Base-by-base conservation (phyloP, 2,329 filamentous ascomycete species). In the Colletotrichum orbiculare region DNA sequence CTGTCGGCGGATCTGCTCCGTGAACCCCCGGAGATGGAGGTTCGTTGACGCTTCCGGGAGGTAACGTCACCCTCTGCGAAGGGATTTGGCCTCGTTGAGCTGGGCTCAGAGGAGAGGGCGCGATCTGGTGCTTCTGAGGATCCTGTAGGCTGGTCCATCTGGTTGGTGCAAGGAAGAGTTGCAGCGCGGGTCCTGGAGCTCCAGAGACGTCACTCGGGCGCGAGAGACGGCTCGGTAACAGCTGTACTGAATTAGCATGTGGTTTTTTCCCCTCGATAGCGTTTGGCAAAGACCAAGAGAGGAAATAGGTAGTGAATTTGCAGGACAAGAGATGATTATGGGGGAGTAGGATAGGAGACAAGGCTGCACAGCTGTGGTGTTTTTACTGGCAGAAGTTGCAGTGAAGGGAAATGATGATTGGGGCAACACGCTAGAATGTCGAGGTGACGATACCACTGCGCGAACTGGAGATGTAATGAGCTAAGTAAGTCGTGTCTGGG, bases 81-180 rank as follows among this genome's bases (percentile, higher is more conserved):
- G 45, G 88, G 88, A 69, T 90, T 89, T 56, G 85, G 86, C 68
- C 88, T 84, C 70, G 84, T 87, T 72, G 87, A 85, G 76, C 83
- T 83, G 75, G 86, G 84, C 80, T 90, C 88, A 77, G 85, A 85
- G 72, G 87, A 89, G 77, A 82, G 81, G 73, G 85, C 83, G 77
- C 85, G 84, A 79, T 87, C 84, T 82, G 79, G 82, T 76, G 79
- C 79, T 77, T 86, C 83, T 73, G 79, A 77, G 69, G 80, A 78
- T 73, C 73, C 79, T 73, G 81, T 79, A 74, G 79, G 77, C 75
- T 78, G 81, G 81, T 85, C 84, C 84, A 87, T 87, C 79, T 81
- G 83, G 78, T 74, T 80, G 77, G 74, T 74, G 75, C 72, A 74
- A 73, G 72, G 69, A 72, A 71, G 64, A 67, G 70, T 72, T 70